phyloP scores from a whole-genome alignment of 75 land plant genomes.

The Azolla pinnata region DNA sequence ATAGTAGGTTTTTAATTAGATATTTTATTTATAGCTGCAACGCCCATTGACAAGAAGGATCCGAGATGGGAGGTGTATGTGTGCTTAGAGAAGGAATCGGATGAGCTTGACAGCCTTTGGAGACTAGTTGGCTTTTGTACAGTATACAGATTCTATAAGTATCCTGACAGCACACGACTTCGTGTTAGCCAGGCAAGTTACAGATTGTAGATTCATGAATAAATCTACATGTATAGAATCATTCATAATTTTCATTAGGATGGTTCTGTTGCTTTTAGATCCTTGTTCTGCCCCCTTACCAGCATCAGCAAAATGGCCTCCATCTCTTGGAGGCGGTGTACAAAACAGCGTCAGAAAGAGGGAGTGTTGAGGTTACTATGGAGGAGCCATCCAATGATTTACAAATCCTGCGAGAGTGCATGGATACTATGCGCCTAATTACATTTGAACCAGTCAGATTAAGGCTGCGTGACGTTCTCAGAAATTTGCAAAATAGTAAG shows the following conservation, averaged over 20 bases:
- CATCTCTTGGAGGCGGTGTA: constrained; percentile 60
- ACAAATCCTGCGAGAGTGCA: constrained; percentile 63
- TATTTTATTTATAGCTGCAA: constrained; percentile 39
- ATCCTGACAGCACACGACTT: constrained; percentile 78
- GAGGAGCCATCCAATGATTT: constrained; percentile 85
- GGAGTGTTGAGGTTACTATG: constrained; percentile 64
- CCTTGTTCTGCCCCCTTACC: constrained; percentile 82
- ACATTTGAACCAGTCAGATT: constrained; percentile 30
- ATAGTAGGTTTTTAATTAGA: background rate
- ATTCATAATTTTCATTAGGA: background rate
- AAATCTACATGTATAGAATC: too few relatives aligned
- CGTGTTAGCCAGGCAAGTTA: constrained; percentile 71
- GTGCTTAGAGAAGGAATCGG: constrained; percentile 31
- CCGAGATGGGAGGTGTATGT: constrained; percentile 81
- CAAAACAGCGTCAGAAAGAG: constrained; percentile 40
- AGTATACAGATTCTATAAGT: constrained; percentile 72
- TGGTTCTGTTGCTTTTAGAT: too few relatives aligned
- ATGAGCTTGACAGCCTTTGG: constrained; percentile 15
- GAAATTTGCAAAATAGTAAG: background rate
- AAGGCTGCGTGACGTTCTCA: constrained; percentile 15
- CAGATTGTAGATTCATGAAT: background rate
- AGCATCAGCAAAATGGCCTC: constrained; percentile 59
- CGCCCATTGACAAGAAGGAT: constrained; percentile 70
- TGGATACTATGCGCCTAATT: constrained; percentile 59
- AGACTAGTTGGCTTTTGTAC: constrained; percentile 69